Percentiles rank a stretch among this genome's conserved stretches.
Conservation (phyloP, 495 filamentous ascomycete genomes). For the Clavariopsis aquatica region DNA sequence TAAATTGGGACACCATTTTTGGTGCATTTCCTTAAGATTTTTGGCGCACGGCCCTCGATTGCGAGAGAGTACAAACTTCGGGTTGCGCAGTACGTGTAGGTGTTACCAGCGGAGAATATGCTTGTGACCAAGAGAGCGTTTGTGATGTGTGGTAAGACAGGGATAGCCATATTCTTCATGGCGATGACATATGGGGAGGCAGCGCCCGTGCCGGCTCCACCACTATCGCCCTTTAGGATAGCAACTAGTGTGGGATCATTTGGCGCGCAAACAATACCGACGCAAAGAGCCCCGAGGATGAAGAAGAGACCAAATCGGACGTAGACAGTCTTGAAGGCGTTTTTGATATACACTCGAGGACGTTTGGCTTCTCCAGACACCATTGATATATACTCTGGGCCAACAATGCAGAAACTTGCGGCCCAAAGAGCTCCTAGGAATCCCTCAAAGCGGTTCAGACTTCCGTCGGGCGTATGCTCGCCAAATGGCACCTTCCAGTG, state of each 20-base stretch:
- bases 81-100: conserved; percentile 79
- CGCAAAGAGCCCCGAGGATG: conserved; percentile 53
- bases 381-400: conserved; percentile 50
- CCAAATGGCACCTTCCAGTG: conserved; percentile 51
- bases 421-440: conserved; percentile 49
- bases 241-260: conserved; percentile 49
- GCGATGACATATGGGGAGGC: conserved; percentile 81
- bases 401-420: conserved; percentile 46
- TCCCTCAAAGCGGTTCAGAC: conserved; percentile 50
- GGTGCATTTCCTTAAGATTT: conserved; percentile 63
- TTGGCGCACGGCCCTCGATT: conserved; percentile 65
- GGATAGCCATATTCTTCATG: conserved; percentile 72
- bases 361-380: conserved; percentile 49
- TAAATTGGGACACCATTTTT: conserved; percentile 62
- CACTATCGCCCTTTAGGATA: conserved; percentile 34
- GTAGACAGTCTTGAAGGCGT: conserved; percentile 56
- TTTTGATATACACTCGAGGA: conserved; percentile 51
- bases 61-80: conserved; percentile 75
- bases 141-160: conserved; percentile 71
- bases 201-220: conserved; percentile 55
- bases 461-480: conserved; percentile 43
- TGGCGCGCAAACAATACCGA: conserved; percentile 52
- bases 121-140: conserved; percentile 77
- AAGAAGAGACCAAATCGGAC: conserved; percentile 57
- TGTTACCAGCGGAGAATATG: conserved; percentile 82